Base-by-base conservation (phyloP, 1,284 basidiomycete genomes). In the Ustilago hordei region DNA sequence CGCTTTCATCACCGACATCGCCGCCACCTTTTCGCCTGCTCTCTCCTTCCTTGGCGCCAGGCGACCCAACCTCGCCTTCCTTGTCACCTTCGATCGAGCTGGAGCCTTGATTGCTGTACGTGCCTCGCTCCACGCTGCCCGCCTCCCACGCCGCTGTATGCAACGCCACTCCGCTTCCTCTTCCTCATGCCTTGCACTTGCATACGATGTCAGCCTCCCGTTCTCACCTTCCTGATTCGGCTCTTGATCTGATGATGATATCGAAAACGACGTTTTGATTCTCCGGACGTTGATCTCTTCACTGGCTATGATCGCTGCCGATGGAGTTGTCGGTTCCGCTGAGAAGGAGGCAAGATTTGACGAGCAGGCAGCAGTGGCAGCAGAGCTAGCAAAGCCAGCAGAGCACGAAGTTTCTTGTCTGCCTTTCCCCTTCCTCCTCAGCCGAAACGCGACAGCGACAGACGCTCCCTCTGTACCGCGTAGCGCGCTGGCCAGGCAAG, bases 121-220 rank as follows among this genome's bases (percentile, higher is more conserved):
- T 34, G 57, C 34, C 43, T 48, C 43, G 28, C 32, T 35, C 43
- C 35, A 38, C n/a, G 9, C 9, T 38, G 32, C 53, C 17, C 53
- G 13, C 35, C 17, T 55, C 19, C 35, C 8, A 17, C 53, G 35
- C 35, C 53, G 32, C 53, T 38, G 53, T 35, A 50, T 28, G 48
- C n/a, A 50, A 34, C 53, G 53, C 35, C 53, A 55, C 53, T 1
- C 34, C 53, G 48, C 48, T 50, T 32, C 28, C 47, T 8, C 8
- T 17, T 19, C 47, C 28, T 19, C 32, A 15, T 13, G 4, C 32
- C 35, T 38, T 34, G 35, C 53, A 3, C 36, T 38, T 50, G 48
- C 48, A 45, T 45, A 45, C 48, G 48, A 13, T 50, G 48, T 50
- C 48, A 50, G 48, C 48, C 48, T 32, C 11, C 12, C 38, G 9